Evolutionary conservation across 352 stramenopile species (phyloP), one percentile per base, ranked within the genome.

Genomic region (Phytophthora citrophthora): DNA sequence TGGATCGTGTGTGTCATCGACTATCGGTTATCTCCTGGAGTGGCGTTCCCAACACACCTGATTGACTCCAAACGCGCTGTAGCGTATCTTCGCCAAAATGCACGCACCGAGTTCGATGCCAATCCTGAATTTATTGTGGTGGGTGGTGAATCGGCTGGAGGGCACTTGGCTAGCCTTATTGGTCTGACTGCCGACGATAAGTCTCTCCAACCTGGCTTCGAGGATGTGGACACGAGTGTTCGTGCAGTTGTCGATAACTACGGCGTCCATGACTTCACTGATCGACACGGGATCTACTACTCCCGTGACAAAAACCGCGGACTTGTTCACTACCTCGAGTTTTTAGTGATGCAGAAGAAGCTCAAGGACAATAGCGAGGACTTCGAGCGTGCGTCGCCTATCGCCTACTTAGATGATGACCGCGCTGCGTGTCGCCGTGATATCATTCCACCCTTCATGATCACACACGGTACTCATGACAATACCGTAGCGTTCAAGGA

Each of bases 1-100:
- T 91, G 81, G 80, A 47, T 90, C 12, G 79, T 91, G 16, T 88
- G 78, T 52, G 74, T 87, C 23, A 88, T 89, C 24, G 82, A 91
- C 76, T 91, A 91, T 66, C 78, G 82, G 4, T 45, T 89, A 9
- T 88, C 80, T 5, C 82, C 82, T n/a, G 72, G 70, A 55, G 69
- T 86, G 13, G 64, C 70, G 39, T 91, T 90, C 54, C 82, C 82
- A 43, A 75, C 64, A 39, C 78, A 89, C 32, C 48, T 91, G 31
- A 88, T 90, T 10, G 82, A 91, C 53, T 74, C 68, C 12, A 91
- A 91, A 58, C 78, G 79, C 45, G 80, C 80, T 24, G 56, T 91
- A 36, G 81, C 78, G 15, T 90, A 79, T 41, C 67, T 90, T 36
- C 76, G 81, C 0, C 41, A 51, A 24, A 66, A 84, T 56, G 77